Evolutionary conservation across 441 rosid genomes (phyloP).

Genomic region (Melianthus villosus): DNA sequence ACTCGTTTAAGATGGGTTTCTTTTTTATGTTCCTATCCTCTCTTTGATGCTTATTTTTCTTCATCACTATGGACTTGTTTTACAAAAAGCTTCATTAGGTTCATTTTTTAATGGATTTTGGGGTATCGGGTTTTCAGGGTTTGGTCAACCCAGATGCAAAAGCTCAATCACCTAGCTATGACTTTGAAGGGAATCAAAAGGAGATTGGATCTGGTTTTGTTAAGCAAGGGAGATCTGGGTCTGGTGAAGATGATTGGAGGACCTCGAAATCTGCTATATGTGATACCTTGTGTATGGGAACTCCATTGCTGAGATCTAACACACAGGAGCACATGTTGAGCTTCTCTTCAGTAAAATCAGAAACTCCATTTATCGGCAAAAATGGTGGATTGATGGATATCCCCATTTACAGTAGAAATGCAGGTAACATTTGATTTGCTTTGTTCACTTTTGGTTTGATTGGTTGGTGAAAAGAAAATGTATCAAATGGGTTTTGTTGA

Average conservation of each 20-base stretch:
- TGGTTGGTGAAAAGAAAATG: constrained; percentile 9
- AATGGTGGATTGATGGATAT: constrained; percentile 15
- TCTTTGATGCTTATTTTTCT: constrained; percentile 15
- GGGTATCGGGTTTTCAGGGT: constrained; percentile 31
- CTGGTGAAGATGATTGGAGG: constrained; percentile 37
- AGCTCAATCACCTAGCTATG: constrained; percentile 13
- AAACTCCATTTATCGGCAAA: constrained; percentile 12
- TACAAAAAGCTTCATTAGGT: constrained; percentile 15
- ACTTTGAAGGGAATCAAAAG: constrained; percentile 15
- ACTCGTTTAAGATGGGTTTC: too few relatives aligned
- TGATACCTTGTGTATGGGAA: constrained; percentile 30
- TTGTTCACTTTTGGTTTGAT: constrained; percentile 4
- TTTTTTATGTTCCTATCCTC: constrained; percentile 11
- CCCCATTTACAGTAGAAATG: constrained; percentile 21
- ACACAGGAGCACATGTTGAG: constrained; percentile 45
- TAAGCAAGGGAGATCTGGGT: constrained; percentile 34
- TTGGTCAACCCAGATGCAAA: constrained; percentile 17
- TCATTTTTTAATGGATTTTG: constrained; percentile 35
- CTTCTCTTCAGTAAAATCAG: constrained; percentile 42
- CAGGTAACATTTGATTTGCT: constrained; percentile 21
- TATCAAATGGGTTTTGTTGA: constrained; percentile 1
- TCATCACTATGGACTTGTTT: constrained; percentile 24
- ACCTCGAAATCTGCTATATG: constrained; percentile 25
- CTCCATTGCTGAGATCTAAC: constrained; percentile 38
- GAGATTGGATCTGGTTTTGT: constrained; percentile 27